These are phyloP conservation scores for Luffa aegyptiaca DNA, from an alignment of 306 rosid species.

Conservation along the genomic window DNA sequence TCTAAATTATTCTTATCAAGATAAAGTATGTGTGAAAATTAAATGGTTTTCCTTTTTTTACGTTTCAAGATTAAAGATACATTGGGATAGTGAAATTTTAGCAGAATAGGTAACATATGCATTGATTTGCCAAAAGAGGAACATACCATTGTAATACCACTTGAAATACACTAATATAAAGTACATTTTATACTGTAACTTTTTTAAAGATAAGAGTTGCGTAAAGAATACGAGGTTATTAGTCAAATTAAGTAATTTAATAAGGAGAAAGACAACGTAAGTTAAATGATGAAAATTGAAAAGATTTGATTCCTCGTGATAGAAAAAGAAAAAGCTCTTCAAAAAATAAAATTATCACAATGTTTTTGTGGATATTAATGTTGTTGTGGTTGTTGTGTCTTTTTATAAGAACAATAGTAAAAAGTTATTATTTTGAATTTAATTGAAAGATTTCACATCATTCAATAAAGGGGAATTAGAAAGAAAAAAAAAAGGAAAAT, in stretches of 20 bases:
- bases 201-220: not conserved
- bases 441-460: not conserved
- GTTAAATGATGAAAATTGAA: not conserved
- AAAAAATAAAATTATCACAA: not conserved
- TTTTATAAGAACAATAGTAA: not conserved
- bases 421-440: not conserved
- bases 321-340: not conserved
- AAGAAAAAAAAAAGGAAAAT: no score
- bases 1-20: not conserved
- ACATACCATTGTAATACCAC: not conserved
- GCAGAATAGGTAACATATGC: no score
- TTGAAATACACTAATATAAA: not conserved
- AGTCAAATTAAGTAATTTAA: not conserved
- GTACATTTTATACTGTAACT: not conserved
- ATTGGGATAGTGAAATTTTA: not conserved
- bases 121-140: not conserved
- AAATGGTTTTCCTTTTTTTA: not conserved
- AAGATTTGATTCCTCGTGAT: not conserved
- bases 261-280: not conserved
- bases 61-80: not conserved
- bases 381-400: not conserved
- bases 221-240: not conserved
- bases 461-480: not conserved
- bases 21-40: not conserved
- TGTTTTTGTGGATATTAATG: not conserved